Conservation (phyloP, 78 protist species). For the Capsaspora owczarzaki region DNA sequence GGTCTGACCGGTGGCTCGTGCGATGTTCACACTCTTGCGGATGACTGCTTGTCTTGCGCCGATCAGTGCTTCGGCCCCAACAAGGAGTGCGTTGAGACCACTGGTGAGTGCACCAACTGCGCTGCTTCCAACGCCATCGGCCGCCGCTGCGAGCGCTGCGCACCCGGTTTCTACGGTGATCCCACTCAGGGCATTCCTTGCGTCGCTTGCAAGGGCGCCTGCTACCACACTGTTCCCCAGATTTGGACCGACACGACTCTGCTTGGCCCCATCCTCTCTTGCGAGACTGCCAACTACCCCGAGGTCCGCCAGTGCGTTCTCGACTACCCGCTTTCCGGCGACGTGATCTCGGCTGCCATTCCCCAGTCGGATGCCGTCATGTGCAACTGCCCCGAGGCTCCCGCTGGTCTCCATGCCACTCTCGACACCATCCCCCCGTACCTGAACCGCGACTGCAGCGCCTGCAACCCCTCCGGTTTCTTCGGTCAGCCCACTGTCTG, state of each 20-base stretch:
- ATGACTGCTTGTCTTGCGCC: background rate
- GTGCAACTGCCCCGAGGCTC: background rate
- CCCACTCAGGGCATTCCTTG: background rate
- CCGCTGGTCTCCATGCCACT: background rate
- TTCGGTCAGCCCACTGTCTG: background rate
- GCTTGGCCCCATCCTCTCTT: background rate
- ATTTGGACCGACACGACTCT: background rate
- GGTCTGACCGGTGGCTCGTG: background rate
- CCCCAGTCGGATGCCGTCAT: background rate
- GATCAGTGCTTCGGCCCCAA: slow-evolving; percentile 11
- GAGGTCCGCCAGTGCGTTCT: background rate
- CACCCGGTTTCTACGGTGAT: background rate
- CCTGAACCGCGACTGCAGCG: background rate
- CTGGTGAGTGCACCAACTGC: background rate
- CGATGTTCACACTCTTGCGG: background rate
- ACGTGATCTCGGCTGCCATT: background rate
- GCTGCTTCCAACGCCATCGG: background rate
- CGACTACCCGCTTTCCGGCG: background rate
- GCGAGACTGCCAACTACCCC: background rate
- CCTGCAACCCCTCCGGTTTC: background rate
- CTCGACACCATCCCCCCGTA: background rate
- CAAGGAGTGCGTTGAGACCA: background rate
- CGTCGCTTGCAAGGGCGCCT: background rate
- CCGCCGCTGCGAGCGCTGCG: slow-evolving; percentile 3
- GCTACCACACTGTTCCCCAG: background rate